A percentile compares a stretch with the other conserved stretches of the same genome.
phyloP scores from a whole-genome alignment of 2,329 filamentous ascomycete species.

The Bipolaris zeicola region DNA sequence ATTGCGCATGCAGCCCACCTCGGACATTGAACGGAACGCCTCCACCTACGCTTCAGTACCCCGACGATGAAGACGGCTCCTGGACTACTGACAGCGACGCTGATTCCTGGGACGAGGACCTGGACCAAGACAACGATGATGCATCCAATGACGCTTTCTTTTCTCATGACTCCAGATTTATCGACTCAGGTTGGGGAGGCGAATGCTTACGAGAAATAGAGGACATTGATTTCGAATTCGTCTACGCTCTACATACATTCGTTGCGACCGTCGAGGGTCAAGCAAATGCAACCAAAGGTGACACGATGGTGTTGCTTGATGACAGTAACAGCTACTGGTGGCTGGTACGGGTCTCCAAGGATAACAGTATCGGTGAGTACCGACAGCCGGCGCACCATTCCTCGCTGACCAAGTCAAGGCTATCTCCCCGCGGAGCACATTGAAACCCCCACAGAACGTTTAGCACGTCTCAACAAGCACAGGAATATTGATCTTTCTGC shows the following conservation, averaged over 20 bases:
- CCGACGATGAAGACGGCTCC: conserved; percentile 28
- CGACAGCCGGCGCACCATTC: background rate
- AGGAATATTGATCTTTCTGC: conserved; percentile 88
- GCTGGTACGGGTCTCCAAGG: conserved; percentile 95
- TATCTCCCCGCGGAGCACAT: conserved; percentile 98
- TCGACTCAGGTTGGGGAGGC: conserved; percentile 75
- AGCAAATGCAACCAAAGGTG: conserved; percentile 96
- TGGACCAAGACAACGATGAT: conserved; percentile 55
- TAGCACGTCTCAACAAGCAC: conserved; percentile 95
- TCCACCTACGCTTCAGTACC: conserved; percentile 2
- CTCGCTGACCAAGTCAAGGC: conserved; percentile 59
- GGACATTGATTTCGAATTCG: conserved; percentile 99
- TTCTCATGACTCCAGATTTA: conserved; percentile 64
- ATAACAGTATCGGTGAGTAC: conserved; percentile 82
- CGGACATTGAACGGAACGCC: conserved; percentile 19
- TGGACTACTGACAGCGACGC: conserved; percentile 49
- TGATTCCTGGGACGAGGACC: conserved; percentile 44
- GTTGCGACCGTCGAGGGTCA: conserved; percentile 97
- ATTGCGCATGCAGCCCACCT: conserved; percentile 1
- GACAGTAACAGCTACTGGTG: conserved; percentile 99
- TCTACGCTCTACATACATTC: conserved; percentile 97
- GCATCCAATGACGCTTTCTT: conserved; percentile 65
- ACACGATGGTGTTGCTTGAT: conserved; percentile 97
- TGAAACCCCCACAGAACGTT: conserved; percentile 91
- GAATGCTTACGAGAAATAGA: conserved; percentile 92